Base-by-base conservation (phyloP, 78 protist species). In the Cavenderia fasciculata region DNA sequence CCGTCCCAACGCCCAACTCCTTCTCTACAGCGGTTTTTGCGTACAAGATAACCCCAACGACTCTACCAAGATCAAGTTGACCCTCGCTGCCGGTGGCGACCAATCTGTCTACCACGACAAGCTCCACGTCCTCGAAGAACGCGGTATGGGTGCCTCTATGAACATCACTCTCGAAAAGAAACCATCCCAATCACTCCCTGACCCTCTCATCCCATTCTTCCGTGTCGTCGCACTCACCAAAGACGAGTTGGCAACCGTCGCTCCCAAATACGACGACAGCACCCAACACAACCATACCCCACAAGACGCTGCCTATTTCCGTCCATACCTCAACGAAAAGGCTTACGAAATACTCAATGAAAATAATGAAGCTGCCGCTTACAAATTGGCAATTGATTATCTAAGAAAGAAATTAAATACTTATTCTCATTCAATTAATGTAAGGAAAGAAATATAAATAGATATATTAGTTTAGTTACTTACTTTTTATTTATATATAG, bases 91-190 rank as follows among this genome's bases (percentile, higher is more conserved):
- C 3, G n/a, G n/a, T n/a, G 61, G 52, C 19, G 87, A 34, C 16
- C 31, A 31, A 7, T 49, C 36, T 7, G 27, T 77, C 11, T 27
- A 51, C 21, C 90, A 82, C 44, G 78, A 82, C 27, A 82, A 82
- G 49, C 19, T 82, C 38, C 90, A 82, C 61, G 43, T 82, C 52
- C 74, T 82, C 47, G 78, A 71, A 33, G 78, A 68, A 36, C 69
- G 78, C 33, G 90, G 90, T 40, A 8, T 46, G 23, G 1, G 4
- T n/a, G 31, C 7, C 4, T 29, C 29, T 19, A 31, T 44, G 10
- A 11, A 8, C 19, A 25, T 56, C 14, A 12, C 40, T 0, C 41
- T 34, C 25, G 46, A 25, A 4, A 8, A 18, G 4, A n/a, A 31
- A 1, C 33, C 74, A 19, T 59, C 31, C 46, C 86, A 69, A 57